phyloP scores from a whole-genome alignment of 352 stramenopile species.

The Globisporangium radiosum region DNA sequence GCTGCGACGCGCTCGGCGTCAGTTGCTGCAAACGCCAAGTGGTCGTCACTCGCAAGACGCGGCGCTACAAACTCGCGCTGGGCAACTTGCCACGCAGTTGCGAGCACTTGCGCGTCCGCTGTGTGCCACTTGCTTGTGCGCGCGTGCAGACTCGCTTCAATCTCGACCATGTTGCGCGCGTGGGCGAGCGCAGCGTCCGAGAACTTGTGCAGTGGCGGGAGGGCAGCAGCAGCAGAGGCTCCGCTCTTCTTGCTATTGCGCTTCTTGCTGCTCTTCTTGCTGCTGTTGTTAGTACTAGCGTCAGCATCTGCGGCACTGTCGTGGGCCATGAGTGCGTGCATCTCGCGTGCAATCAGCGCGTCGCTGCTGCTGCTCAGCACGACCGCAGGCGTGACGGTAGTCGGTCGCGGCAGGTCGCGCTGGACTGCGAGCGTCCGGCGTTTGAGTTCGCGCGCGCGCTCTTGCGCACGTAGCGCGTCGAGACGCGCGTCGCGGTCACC shows the following conservation, averaged over 20 bases:
- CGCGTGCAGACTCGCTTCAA: constrained; percentile 59
- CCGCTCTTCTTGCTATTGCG: constrained; percentile 58
- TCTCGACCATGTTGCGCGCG: constrained; percentile 69
- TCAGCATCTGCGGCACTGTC: constrained; percentile 40
- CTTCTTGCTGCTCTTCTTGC: constrained; percentile 42
- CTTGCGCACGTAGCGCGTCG: constrained; percentile 32
- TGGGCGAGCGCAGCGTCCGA: constrained; percentile 57
- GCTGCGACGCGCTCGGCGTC: constrained; percentile 41
- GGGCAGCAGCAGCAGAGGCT: constrained; percentile 7
- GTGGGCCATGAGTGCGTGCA: constrained; percentile 57
- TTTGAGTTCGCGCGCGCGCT: constrained; percentile 52
- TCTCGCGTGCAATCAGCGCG: constrained; percentile 38
- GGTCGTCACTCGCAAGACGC: constrained; percentile 9
- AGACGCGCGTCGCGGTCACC: constrained; percentile 71
- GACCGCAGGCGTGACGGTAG: constrained; percentile 43
- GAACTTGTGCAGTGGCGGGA: constrained; percentile 31
- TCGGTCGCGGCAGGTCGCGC: constrained; percentile 58
- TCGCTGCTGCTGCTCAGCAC: constrained; percentile 33
- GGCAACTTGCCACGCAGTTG: constrained; percentile 26
- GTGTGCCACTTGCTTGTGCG: constrained; percentile 33
- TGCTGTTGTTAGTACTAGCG: constrained; percentile 19
- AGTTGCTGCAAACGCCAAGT: constrained; percentile 37
- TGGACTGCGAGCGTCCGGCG: constrained; percentile 66
- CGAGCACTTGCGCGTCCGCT: constrained; percentile 12
- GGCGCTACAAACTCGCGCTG: constrained; percentile 32